A percentile compares a stretch with the other conserved stretches of the same genome.
phyloP scores from a whole-genome alignment of 345 rosid genomes.

The Pugionium dolabratum region DNA sequence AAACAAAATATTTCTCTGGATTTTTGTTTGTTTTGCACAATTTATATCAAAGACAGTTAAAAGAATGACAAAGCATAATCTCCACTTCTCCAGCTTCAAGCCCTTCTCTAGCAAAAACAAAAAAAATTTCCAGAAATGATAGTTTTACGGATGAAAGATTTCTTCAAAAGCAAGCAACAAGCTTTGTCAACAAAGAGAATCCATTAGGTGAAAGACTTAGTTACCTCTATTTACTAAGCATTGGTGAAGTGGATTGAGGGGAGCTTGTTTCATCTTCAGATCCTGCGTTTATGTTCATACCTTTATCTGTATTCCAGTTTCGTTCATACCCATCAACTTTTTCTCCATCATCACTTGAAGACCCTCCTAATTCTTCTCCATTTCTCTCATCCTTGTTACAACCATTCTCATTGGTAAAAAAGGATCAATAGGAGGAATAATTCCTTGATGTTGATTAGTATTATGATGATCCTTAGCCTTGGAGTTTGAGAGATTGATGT shows the following conservation, averaged over 20 bases:
- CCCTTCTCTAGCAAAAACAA: constrained; percentile 20
- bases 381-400: constrained; percentile 43
- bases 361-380: constrained; percentile 27
- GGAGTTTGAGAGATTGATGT: constrained; percentile 17
- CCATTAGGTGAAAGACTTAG: neutral
- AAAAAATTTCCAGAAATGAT: constrained; percentile 10
- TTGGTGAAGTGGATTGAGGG: constrained; percentile 33
- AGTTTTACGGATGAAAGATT: constrained; percentile 8
- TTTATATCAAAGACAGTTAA: constrained; percentile 28
- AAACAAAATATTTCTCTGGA: neutral
- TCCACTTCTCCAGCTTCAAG: constrained; percentile 37
- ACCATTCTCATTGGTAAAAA: constrained; percentile 50
- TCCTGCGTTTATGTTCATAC: constrained; percentile 28
- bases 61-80: constrained; percentile 27
- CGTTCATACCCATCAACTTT: constrained; percentile 34
- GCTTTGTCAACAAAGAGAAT: constrained; percentile 17
- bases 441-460: constrained; percentile 32
- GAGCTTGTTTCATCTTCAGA: constrained; percentile 39
- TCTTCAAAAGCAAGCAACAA: constrained; percentile 32
- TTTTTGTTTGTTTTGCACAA: constrained; percentile 4
- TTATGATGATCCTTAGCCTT: constrained; percentile 37
- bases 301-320: constrained; percentile 37
- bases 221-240: constrained; percentile 47
- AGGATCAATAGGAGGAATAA: constrained; percentile 31
- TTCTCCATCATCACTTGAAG: constrained; percentile 33